Evolutionary conservation across 768 basidiomycete species (phyloP).

Genomic region (Rhodosporidiobolus sp.): DNA sequence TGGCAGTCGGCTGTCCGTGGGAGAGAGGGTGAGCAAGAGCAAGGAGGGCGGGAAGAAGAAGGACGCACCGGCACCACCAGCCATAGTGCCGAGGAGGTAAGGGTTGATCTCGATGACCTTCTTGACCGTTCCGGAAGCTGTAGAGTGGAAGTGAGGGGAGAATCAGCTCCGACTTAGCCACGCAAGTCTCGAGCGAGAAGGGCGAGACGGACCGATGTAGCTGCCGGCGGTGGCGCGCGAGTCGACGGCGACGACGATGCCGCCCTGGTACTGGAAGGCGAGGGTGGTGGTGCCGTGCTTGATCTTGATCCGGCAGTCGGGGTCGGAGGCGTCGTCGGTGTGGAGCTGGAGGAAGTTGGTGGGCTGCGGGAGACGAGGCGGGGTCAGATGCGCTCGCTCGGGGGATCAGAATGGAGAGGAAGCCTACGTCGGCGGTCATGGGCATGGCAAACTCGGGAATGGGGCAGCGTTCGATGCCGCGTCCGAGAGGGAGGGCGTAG

Average conservation of each 20-base stretch:
- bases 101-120: constrained; percentile 99
- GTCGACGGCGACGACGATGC: constrained; percentile 99
- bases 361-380: constrained; percentile 58
- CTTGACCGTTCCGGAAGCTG: constrained; percentile 95
- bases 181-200: neutral
- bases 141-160: neutral
- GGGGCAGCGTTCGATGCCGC: constrained; percentile 38
- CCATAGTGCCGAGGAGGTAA: constrained; percentile 98
- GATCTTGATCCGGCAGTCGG: constrained; percentile 93
- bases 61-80: constrained; percentile 82
- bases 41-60: no score
- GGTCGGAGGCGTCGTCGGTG: constrained; percentile 93
- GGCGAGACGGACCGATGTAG: constrained; percentile 72
- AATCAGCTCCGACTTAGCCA: neutral
- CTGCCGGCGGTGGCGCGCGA: constrained; percentile 95
- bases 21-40: neutral
- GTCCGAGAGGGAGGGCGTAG: constrained; percentile 39
- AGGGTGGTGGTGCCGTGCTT: constrained; percentile 97
- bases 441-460: constrained; percentile 37
- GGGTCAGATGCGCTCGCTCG: neutral
- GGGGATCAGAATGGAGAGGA: neutral
- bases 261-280: constrained; percentile 93
- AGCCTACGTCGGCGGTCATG: constrained; percentile 27
- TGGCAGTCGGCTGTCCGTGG: constrained; percentile 75
- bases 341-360: constrained; percentile 84